phyloP scores from a whole-genome alignment of 768 basidiomycete genomes.

The Agaricus sinodeliciosus region DNA sequence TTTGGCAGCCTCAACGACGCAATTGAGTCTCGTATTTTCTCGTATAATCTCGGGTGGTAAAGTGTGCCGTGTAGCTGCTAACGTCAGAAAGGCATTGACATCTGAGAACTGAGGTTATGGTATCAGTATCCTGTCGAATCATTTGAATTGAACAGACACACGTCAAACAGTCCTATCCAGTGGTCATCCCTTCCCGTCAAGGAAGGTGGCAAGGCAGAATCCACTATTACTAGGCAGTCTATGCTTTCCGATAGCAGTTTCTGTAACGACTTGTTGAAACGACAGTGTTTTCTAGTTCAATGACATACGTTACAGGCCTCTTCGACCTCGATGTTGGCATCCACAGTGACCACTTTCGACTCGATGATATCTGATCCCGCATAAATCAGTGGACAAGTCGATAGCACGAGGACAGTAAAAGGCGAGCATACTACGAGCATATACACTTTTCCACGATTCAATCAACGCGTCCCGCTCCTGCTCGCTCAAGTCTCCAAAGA shows the following conservation, averaged over 20 bases:
- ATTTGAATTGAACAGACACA: constrained; percentile 25
- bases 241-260: constrained; percentile 38
- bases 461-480: constrained; percentile 39
- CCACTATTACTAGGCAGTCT: constrained; percentile 54
- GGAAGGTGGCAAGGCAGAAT: constrained; percentile 5
- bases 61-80: constrained; percentile 76
- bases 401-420: not conserved
- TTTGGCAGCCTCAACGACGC: constrained; percentile 69
- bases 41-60: constrained; percentile 53
- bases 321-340: constrained; percentile 71
- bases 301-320: constrained; percentile 70
- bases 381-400: not conserved
- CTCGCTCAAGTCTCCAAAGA: constrained; percentile 21
- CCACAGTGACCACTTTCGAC: constrained; percentile 56
- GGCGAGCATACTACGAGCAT: constrained; percentile 46
- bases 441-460: constrained; percentile 45
- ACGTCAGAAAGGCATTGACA: constrained; percentile 80
- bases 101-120: constrained; percentile 59
- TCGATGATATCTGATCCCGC: constrained; percentile 57
- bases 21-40: constrained; percentile 51
- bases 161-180: constrained; percentile 68
- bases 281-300: not conserved
- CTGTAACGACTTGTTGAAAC: not conserved
- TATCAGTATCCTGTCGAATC: not conserved
- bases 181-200: constrained; percentile 20